Percentiles rank a stretch among this genome's conserved stretches.
These are phyloP conservation scores for Entoloma clypeatum DNA, from an alignment of 1,284 basidiomycete genomes.

Conservation along the genomic window DNA sequence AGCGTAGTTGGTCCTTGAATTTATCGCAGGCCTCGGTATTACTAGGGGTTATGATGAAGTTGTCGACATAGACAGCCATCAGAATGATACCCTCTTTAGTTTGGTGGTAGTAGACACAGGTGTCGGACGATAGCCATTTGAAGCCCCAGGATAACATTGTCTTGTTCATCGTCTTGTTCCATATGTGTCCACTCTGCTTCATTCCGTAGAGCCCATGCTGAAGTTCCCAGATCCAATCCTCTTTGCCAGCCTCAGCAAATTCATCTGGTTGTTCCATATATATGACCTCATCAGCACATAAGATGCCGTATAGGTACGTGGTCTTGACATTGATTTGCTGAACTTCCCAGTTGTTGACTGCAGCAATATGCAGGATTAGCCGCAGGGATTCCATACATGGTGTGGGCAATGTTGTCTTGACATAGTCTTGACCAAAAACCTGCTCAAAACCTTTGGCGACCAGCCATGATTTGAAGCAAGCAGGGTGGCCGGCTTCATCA, in stretches of 20 bases:
- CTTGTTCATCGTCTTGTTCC: slow-evolving; percentile 33
- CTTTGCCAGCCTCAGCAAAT: slow-evolving; percentile 25
- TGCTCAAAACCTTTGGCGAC: slow-evolving; percentile 40
- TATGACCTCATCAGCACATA: slow-evolving; percentile 33
- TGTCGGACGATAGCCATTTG: slow-evolving; percentile 24
- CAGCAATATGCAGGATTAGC: not conserved
- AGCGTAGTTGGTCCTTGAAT: too few relatives aligned
- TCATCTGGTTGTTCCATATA: slow-evolving; percentile 38
- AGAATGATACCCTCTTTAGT: slow-evolving; percentile 20
- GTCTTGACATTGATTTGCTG: slow-evolving; percentile 44
- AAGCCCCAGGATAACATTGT: slow-evolving; percentile 31
- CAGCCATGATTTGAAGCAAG: slow-evolving; percentile 32
- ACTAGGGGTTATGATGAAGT: too few relatives aligned
- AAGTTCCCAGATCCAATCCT: slow-evolving; percentile 31
- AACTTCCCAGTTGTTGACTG: slow-evolving; percentile 36
- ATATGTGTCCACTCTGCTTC: slow-evolving; percentile 33
- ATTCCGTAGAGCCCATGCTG: too few relatives aligned
- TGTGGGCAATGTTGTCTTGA: slow-evolving; percentile 40
- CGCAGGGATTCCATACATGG: slow-evolving; percentile 29
- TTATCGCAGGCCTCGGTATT: too few relatives aligned
- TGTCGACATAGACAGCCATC: too few relatives aligned
- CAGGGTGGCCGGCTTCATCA: slow-evolving; percentile 26
- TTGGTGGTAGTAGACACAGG: slow-evolving; percentile 31
- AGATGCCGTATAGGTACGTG: slow-evolving; percentile 39
- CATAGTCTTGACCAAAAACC: slow-evolving; percentile 37